phyloP scores from a whole-genome alignment of 2,329 filamentous ascomycete genomes.

The Akanthomyces dipterigenus region DNA sequence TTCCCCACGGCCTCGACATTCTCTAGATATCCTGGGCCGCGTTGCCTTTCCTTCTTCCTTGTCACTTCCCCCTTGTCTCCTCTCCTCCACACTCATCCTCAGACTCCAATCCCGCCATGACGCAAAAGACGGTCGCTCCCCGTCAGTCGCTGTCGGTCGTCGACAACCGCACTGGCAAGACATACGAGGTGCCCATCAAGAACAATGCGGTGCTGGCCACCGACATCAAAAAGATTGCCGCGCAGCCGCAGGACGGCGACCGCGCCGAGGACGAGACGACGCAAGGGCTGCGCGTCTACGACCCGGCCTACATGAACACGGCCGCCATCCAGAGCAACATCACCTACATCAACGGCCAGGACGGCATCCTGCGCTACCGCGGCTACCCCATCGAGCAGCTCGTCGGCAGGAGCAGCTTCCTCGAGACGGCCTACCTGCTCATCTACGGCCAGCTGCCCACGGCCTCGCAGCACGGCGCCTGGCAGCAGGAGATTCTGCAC shows the following conservation, averaged over 20 bases:
- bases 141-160: slow-evolving; percentile 34
- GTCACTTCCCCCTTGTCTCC: background rate
- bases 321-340: slow-evolving; percentile 43
- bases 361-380: slow-evolving; percentile 45
- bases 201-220: slow-evolving; percentile 44
- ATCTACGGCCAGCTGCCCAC: slow-evolving; percentile 46
- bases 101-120: background rate
- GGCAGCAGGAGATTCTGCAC: slow-evolving; percentile 44
- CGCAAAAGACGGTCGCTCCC: slow-evolving; percentile 14
- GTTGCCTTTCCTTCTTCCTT: background rate
- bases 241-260: slow-evolving; percentile 24
- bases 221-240: slow-evolving; percentile 45
- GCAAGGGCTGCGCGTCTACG: slow-evolving; percentile 43
- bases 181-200: slow-evolving; percentile 42
- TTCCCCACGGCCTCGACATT: background rate
- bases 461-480: slow-evolving; percentile 30
- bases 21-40: background rate
- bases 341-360: slow-evolving; percentile 46
- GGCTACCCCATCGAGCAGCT: slow-evolving; percentile 47
- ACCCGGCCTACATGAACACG: slow-evolving; percentile 48
- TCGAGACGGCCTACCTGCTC: slow-evolving; percentile 43
- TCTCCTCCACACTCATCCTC: background rate
- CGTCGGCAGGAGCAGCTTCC: slow-evolving; percentile 41
- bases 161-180: slow-evolving; percentile 43
- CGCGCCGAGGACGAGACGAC: slow-evolving; percentile 39